Conservation (phyloP, 192 early-diverging fungal species). For the Podila epicladia region DNA sequence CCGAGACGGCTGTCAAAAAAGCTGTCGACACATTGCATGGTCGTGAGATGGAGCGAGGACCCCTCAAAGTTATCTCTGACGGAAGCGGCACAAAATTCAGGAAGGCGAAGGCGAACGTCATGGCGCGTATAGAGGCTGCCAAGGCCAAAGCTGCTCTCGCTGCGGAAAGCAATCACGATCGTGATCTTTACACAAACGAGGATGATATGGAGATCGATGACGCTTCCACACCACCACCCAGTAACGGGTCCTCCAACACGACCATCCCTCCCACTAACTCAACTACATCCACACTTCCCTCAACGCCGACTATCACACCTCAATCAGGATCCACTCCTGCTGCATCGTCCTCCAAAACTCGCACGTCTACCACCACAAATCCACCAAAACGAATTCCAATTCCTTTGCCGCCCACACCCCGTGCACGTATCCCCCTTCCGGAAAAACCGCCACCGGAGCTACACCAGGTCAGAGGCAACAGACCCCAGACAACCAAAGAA, state of each 20-base stretch:
- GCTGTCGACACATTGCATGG: constrained; percentile 63
- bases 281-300: neutral
- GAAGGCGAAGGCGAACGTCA: constrained; percentile 33
- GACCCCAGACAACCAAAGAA: constrained; percentile 18
- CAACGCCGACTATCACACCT: neutral
- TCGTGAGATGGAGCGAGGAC: constrained; percentile 51
- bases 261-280: constrained; percentile 4
- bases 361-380: neutral
- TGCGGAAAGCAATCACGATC: constrained; percentile 31
- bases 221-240: constrained; percentile 50
- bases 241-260: constrained; percentile 17
- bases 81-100: constrained; percentile 44
- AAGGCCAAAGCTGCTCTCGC: constrained; percentile 35
- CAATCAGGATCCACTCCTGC: constrained; percentile 14
- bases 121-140: constrained; percentile 45
- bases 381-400: constrained; percentile 26
- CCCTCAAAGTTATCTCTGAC: constrained; percentile 40
- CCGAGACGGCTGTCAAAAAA: constrained; percentile 50
- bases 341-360: neutral
- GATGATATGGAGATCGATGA: constrained; percentile 60
- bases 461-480: constrained; percentile 44
- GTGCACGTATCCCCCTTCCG: constrained; percentile 40
- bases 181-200: constrained; percentile 45
- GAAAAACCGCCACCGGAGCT: constrained; percentile 35
- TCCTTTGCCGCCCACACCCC: constrained; percentile 38